Evolutionary conservation across 2,329 filamentous ascomycete species (phyloP), one percentile per base, ranked within the genome.

Genomic region (Ceratocystis diversiconidia): DNA sequence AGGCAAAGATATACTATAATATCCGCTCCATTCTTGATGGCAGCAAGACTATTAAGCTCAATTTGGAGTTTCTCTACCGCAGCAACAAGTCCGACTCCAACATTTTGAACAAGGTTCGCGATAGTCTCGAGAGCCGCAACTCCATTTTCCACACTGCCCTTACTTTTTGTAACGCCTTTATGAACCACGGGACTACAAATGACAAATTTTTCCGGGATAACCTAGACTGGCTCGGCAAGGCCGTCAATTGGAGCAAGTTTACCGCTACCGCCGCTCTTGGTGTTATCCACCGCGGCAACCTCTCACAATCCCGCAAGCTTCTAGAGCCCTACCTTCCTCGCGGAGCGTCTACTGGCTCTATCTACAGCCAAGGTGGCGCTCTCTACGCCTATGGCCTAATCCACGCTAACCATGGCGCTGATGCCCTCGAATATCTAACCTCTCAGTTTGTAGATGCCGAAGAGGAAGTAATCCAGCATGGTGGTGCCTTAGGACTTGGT

Each of bases 201-300:
- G 94, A 99, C 77, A 95, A 92, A 72, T 99, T 99, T 78, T 97
- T 99, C 84, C 85, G 95, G 6, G 91, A 97, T 73, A 99, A 99
- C 73, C 78, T 99, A 28, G 94, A 99, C 70, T 99, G 94, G 94
- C 79, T 99, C 2, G 92, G 92, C 68, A 99, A 97, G 79, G 94
- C 94, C 30, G 91, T 97, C 61, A 99, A 99, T 78, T 99, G 94
- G 94, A 96, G 92, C 68, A 99, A 99, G 75, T 99, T 99, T 74
- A 96, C 94, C 0, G 94, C 94, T 15, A 99, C 94, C 3, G 94
- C 94, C 66, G 94, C 94, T 6, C 80, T 99, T 5, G 94, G 94
- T 75, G 94, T 97, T 63, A 96, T 99, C 69, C 94, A 99, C 75
- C 88, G 91, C 59, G 94, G 94, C 65, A 99, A 99, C 75, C 80